Evolutionary conservation across 2,329 filamentous ascomycete species (phyloP).

Genomic region (Dothideomycetes sp.): DNA sequence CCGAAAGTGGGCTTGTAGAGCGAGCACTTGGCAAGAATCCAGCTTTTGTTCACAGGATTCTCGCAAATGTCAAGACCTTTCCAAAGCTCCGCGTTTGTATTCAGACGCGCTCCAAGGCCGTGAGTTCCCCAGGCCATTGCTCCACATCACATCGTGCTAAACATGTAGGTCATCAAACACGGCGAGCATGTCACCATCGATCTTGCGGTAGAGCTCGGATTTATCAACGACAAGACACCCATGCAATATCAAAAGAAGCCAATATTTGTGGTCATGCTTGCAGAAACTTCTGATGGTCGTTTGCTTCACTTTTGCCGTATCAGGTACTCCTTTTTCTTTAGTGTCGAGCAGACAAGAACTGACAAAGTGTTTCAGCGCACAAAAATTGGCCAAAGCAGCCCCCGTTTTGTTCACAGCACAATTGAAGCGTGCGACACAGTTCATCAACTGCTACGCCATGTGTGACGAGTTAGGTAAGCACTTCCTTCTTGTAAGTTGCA

Average conservation of each 20-base stretch:
- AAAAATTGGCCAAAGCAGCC: slow-evolving; percentile 50
- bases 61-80: slow-evolving; percentile 56
- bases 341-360: background rate
- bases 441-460: slow-evolving; percentile 58
- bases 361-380: slow-evolving; percentile 41
- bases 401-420: slow-evolving; percentile 50
- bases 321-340: slow-evolving; percentile 30
- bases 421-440: slow-evolving; percentile 42
- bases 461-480: slow-evolving; percentile 69
- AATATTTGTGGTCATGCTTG: slow-evolving; percentile 63
- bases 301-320: slow-evolving; percentile 58
- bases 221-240: slow-evolving; percentile 53
- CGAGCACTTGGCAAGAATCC: slow-evolving; percentile 66
- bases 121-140: slow-evolving; percentile 16
- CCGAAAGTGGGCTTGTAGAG: slow-evolving; percentile 65
- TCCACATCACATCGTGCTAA: slow-evolving; percentile 17
- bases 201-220: slow-evolving; percentile 58
- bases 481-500: background rate
- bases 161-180: slow-evolving; percentile 16
- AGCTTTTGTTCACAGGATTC: slow-evolving; percentile 64
- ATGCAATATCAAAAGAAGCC: slow-evolving; percentile 52
- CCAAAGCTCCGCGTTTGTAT: slow-evolving; percentile 53
- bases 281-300: slow-evolving; percentile 57
- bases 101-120: slow-evolving; percentile 36
- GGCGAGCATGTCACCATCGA: slow-evolving; percentile 43